Percentiles rank a stretch among this genome's conserved stretches.
Evolutionary conservation across 179 eudicot genomes (phyloP).

Genomic region (Pouteria campechiana): DNA sequence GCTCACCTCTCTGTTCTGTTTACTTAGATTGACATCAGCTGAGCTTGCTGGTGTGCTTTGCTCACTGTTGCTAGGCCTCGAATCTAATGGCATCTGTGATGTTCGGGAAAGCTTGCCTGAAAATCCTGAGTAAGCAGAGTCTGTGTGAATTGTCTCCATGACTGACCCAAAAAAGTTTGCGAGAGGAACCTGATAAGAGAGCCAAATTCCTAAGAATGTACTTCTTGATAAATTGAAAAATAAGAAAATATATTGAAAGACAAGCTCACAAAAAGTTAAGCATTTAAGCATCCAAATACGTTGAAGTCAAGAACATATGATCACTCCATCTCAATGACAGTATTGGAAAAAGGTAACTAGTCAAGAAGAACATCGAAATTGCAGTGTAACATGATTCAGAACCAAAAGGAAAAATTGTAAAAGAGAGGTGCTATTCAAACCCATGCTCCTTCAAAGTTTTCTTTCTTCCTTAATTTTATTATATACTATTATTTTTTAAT

Average conservation of each 20-base stretch:
- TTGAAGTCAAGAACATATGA: too few species aligned
- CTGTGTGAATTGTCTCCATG: slow-evolving; percentile 89
- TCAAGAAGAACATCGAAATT: not conserved
- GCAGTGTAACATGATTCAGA: not conserved
- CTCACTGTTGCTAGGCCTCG: slow-evolving; percentile 12
- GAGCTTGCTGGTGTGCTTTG: slow-evolving; percentile 17
- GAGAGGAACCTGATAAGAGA: slow-evolving; percentile 61
- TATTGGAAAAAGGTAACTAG: not conserved
- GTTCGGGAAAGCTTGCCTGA: slow-evolving; percentile 28
- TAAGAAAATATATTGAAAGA: not conserved
- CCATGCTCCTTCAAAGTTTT: too few species aligned
- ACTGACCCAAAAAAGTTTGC: slow-evolving; percentile 96
- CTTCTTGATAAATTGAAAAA: not conserved
- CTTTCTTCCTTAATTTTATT: too few species aligned
- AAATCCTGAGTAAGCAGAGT: slow-evolving; percentile 65
- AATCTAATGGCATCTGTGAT: slow-evolving; percentile 16
- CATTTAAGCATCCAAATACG: too few species aligned
- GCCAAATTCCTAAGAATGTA: slow-evolving; percentile 1
- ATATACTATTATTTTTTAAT: too few species aligned
- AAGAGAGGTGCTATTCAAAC: too few species aligned
- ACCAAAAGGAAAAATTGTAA: not conserved
- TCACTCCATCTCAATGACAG: not conserved
- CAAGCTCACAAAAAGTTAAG: too few species aligned
- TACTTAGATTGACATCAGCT: slow-evolving; percentile 2
- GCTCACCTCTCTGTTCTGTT: not conserved